Base-by-base conservation (phyloP, 164 flowering plant species). In the Platanus orientalis region DNA sequence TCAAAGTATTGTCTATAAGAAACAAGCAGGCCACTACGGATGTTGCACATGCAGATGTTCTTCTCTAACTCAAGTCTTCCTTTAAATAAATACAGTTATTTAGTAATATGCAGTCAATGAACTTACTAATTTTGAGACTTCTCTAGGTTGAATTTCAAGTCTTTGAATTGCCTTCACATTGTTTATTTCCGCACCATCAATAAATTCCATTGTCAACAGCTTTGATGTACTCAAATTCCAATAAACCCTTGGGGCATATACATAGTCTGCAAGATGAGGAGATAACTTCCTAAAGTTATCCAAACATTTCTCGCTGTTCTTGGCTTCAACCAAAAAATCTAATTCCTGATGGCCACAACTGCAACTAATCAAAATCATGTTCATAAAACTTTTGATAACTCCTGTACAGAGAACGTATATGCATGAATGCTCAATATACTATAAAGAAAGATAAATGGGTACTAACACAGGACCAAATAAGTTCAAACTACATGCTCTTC, bases 201-300 rank as follows among this genome's bases (percentile, higher is more conserved):
- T 91, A 69, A 78, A 94, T 67, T 94, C 98, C 98, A 90, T 94
- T 17, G 90, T 89, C 66, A 90, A 75, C 71, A 94, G 67, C 73
- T 83, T 94, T 34, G 95, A 80, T 63, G 97, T 84, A 71, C 93
- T 91, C 66, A 94, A 75, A 67, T 75, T 83, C 98, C 98, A 94
- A 69, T 78, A 65, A 19, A 90, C 85, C 71, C 58, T 80, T 56
- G 97, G 98, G n/a, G 96, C 95, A 81, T 94, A 87, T 26, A 94
- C 78, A 73, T 75, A 81, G 13, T 73, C 78, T 63, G 91, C 86
- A 77, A 90, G 76, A 67, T 88, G 89, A 60, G 98, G 93, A 77
- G 97, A 94, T 68, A 81, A 69, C 82, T 69, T 86, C 73, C 77
- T 78, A 60, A 94, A 94, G 79, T 94, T 94, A 25, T 82, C 82